Conservation (phyloP, 2,329 filamentous ascomycete species). For the Alternaria arborescens region DNA sequence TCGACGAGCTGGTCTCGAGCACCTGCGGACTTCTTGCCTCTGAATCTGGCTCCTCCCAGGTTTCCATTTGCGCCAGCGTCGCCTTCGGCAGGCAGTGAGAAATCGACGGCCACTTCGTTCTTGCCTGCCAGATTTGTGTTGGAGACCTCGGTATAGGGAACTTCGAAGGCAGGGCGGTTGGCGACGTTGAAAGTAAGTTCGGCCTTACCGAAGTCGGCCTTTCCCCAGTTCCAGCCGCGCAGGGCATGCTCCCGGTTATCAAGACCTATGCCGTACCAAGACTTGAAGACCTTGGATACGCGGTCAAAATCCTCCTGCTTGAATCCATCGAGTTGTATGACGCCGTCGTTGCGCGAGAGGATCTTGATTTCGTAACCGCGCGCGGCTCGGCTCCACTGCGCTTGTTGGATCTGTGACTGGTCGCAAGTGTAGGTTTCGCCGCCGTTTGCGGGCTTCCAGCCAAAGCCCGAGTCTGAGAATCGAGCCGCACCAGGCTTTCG, state of each 20-base stretch:
- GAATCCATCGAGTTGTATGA: slow-evolving; percentile 95
- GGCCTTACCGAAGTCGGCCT: slow-evolving; percentile 93
- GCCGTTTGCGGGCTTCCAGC: slow-evolving; percentile 89
- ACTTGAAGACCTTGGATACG: slow-evolving; percentile 91
- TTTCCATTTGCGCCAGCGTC: slow-evolving; percentile 77
- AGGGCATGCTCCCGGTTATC: slow-evolving; percentile 94
- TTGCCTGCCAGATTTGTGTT: slow-evolving; percentile 98
- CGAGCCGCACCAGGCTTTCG: slow-evolving; percentile 92
- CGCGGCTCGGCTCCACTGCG: slow-evolving; percentile 93
- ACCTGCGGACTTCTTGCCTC: slow-evolving; percentile 88
- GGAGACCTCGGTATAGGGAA: slow-evolving; percentile 95
- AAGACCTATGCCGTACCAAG: slow-evolving; percentile 94
- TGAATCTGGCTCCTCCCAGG: slow-evolving; percentile 75
- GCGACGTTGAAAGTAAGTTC: slow-evolving; percentile 97
- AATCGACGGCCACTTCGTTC: slow-evolving; percentile 97
- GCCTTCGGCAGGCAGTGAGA: slow-evolving; percentile 77
- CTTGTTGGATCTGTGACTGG: slow-evolving; percentile 80
- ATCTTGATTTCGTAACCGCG: slow-evolving; percentile 96
- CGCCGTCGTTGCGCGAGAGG: slow-evolving; percentile 79
- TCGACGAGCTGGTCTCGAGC: slow-evolving; percentile 94
- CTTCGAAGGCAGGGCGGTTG: slow-evolving; percentile 94
- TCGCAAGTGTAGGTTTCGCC: slow-evolving; percentile 96
- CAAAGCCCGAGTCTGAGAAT: slow-evolving; percentile 91
- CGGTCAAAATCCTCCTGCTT: slow-evolving; percentile 94
- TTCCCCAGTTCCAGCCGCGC: slow-evolving; percentile 99